Conservation (phyloP, 495 filamentous ascomycete species). For the Penicillium nucicola region DNA sequence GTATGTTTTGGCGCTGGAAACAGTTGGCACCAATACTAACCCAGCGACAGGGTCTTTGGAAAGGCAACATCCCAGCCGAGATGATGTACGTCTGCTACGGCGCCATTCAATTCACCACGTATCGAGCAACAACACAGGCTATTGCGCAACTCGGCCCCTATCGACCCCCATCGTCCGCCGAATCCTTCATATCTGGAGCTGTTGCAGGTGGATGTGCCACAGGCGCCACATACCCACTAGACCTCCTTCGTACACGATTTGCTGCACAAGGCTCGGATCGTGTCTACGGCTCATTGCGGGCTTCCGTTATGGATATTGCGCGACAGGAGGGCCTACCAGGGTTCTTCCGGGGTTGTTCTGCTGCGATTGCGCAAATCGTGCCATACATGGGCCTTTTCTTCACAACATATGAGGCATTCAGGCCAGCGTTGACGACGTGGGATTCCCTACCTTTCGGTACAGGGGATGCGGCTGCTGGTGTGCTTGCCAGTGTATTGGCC, state of each 20-base stretch:
- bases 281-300: conserved; percentile 67
- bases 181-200: conserved; percentile 78
- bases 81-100: conserved; percentile 88
- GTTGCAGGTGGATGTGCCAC: conserved; percentile 78
- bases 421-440: conserved; percentile 47
- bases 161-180: conserved; percentile 53
- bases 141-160: conserved; percentile 52
- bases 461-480: conserved; percentile 76
- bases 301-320: conserved; percentile 69
- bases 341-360: conserved; percentile 82
- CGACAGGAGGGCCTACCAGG: conserved; percentile 69
- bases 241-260: conserved; percentile 91
- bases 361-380: conserved; percentile 80
- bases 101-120: conserved; percentile 85
- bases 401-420: conserved; percentile 73
- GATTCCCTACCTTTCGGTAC: conserved; percentile 65
- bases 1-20: conserved; percentile 27
- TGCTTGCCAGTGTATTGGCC: conserved; percentile 71
- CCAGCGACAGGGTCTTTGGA: conserved; percentile 72
- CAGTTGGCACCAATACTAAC: neutral
- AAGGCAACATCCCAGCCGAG: conserved; percentile 95
- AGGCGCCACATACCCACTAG: conserved; percentile 83
- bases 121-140: conserved; percentile 65
- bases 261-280: conserved; percentile 87
- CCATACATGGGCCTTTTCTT: conserved; percentile 98